Percentiles rank a stretch among this genome's conserved stretches.
phyloP scores from a whole-genome alignment of 306 rosid species.

The Macrotyloma uniflorum region DNA sequence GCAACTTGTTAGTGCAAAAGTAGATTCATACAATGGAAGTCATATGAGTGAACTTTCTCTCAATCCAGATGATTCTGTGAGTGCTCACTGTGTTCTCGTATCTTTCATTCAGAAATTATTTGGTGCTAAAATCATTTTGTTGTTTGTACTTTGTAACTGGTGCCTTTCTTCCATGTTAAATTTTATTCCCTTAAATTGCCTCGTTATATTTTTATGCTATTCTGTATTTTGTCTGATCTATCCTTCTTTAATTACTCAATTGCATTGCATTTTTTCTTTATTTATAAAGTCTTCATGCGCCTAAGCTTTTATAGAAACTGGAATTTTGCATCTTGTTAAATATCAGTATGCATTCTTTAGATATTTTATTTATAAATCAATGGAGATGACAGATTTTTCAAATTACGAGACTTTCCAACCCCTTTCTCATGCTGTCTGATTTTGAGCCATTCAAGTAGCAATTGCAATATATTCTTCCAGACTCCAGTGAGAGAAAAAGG shows the following conservation, averaged over 20 bases:
- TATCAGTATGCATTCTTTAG: background rate
- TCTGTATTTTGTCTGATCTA: slow-evolving; percentile 13
- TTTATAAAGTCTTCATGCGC: background rate
- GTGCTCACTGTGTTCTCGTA: slow-evolving; percentile 42
- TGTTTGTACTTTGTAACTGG: background rate
- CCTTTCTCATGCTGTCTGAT: background rate
- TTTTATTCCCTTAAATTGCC: background rate
- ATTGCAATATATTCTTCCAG: background rate
- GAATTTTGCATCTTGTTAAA: background rate
- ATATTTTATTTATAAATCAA: background rate
- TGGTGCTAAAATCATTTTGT: slow-evolving; percentile 3
- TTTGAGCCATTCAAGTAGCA: background rate
- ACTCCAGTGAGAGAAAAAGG: background rate
- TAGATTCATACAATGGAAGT: slow-evolving; percentile 46
- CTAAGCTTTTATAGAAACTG: background rate
- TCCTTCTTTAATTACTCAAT: slow-evolving; percentile 2
- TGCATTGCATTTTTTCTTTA: background rate
- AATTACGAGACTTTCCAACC: background rate
- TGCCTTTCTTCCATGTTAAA: background rate
- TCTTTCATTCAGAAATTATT: background rate
- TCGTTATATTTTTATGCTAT: background rate
- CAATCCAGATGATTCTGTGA: slow-evolving; percentile 83
- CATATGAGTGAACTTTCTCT: slow-evolving; percentile 57
- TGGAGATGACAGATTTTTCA: background rate
- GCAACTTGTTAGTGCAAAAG: slow-evolving; percentile 41